Percentiles rank a stretch among this genome's conserved stretches.
These are phyloP conservation scores for Pseudonitzschia multiseries DNA, from an alignment of 108 stramenopile species.

Conservation along the genomic window DNA sequence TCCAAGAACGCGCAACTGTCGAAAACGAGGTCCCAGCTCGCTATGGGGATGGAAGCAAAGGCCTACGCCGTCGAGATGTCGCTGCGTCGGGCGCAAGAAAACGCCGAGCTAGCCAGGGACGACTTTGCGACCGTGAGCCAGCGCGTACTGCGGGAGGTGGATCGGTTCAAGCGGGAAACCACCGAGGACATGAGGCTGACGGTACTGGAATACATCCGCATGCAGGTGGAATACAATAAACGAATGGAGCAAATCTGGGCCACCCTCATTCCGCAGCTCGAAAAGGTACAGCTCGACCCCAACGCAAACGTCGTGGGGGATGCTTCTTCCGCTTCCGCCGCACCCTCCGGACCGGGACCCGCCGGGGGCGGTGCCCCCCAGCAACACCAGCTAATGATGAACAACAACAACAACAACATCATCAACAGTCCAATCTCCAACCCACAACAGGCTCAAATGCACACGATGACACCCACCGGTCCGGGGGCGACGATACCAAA, in stretches of 20 bases:
- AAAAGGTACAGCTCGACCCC: constrained; percentile 59
- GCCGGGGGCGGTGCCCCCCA: constrained; percentile 11
- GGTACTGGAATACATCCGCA: constrained; percentile 88
- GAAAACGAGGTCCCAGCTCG: constrained; percentile 71
- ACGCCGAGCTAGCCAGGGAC: constrained; percentile 69
- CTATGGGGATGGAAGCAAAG: constrained; percentile 82
- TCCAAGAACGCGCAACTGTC: constrained; percentile 58
- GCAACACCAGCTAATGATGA: constrained; percentile 7
- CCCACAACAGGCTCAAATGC: constrained; percentile 31
- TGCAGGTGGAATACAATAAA: constrained; percentile 94
- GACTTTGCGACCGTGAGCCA: constrained; percentile 87
- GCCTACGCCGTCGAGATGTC: constrained; percentile 86
- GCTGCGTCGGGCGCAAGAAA: constrained; percentile 71
- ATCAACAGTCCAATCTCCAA: constrained; percentile 17
- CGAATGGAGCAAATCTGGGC: constrained; percentile 94
- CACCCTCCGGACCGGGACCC: constrained; percentile 8
- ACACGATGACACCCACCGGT: neutral
- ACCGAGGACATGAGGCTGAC: constrained; percentile 93
- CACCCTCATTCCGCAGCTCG: constrained; percentile 83
- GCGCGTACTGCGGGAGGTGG: constrained; percentile 93
- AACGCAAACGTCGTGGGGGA: constrained; percentile 33
- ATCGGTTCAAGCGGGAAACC: constrained; percentile 95
- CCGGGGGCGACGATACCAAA: constrained; percentile 11
- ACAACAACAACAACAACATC: neutral
- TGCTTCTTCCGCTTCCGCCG: constrained; percentile 3